Conservation (phyloP, 106 monocot genomes). For the Phalaenopsis equestris region DNA sequence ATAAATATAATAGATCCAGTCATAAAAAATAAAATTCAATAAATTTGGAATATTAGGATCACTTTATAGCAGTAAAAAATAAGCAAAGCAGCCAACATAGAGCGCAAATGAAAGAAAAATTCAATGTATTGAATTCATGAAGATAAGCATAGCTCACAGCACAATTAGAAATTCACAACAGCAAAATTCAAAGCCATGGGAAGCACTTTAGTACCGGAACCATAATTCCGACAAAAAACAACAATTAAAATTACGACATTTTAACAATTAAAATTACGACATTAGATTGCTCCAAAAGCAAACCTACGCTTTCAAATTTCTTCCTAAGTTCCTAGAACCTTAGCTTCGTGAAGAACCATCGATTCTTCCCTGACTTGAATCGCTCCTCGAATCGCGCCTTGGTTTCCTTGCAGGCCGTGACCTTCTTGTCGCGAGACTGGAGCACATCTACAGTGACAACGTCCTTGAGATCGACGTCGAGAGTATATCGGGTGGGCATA, state of each 20-base stretch:
- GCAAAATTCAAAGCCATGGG: background rate
- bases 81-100: background rate
- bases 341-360: slow-evolving; percentile 63
- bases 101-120: background rate
- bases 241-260: background rate
- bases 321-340: slow-evolving; percentile 20
- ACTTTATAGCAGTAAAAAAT: background rate
- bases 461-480: slow-evolving; percentile 65
- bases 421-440: slow-evolving; percentile 44
- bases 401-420: slow-evolving; percentile 36
- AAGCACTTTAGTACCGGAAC: background rate
- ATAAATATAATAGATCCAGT: too few species aligned
- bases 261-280: background rate
- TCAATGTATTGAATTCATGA: background rate
- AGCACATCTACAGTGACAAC: slow-evolving; percentile 34
- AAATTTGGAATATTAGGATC: too few species aligned
- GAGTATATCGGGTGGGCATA: slow-evolving; percentile 56
- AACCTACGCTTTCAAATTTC: background rate
- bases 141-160: background rate
- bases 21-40: background rate
- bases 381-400: slow-evolving; percentile 54
- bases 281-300: background rate
- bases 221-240: background rate
- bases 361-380: slow-evolving; percentile 63
- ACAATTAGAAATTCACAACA: background rate